A percentile compares a stretch with the other conserved stretches of the same genome.
phyloP scores from a whole-genome alignment of 192 early-diverging fungal genomes.

The Backusella westeae region DNA sequence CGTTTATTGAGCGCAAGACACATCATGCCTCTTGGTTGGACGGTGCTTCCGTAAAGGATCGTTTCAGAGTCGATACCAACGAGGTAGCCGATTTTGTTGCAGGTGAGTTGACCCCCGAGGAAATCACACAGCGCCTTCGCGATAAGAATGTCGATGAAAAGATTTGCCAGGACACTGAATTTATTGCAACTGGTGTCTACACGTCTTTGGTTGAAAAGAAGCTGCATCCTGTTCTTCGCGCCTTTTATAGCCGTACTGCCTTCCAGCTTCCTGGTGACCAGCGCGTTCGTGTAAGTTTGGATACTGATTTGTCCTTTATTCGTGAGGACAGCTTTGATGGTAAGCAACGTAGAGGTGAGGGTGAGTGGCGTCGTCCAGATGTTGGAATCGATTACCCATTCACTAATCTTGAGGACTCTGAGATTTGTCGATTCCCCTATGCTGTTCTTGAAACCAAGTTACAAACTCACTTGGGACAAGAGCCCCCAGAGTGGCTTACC shows the following conservation, averaged over 20 bases:
- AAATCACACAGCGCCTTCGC: slow-evolving; percentile 65
- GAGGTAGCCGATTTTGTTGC: slow-evolving; percentile 22
- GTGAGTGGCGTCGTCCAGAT: slow-evolving; percentile 40
- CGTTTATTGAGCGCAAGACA: slow-evolving; percentile 39
- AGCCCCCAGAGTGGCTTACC: slow-evolving; percentile 44
- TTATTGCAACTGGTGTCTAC: slow-evolving; percentile 28
- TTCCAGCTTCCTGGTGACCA: slow-evolving; percentile 58
- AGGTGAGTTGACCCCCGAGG: slow-evolving; percentile 29
- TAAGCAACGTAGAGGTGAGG: slow-evolving; percentile 62
- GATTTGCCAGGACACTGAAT: slow-evolving; percentile 55
- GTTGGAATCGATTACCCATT: slow-evolving; percentile 45
- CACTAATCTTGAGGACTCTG: slow-evolving; percentile 12
- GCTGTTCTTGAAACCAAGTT: slow-evolving; percentile 38
- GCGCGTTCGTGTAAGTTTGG: slow-evolving; percentile 88
- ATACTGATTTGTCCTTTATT: slow-evolving; percentile 92
- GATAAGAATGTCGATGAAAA: slow-evolving; percentile 66
- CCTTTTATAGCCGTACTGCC: slow-evolving; percentile 38
- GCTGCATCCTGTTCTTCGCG: slow-evolving; percentile 27
- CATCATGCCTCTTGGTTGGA: slow-evolving; percentile 36
- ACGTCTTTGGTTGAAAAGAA: slow-evolving; percentile 32
- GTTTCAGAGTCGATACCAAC: slow-evolving; percentile 26
- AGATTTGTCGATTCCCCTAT: slow-evolving; percentile 39
- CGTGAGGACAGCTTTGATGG: slow-evolving; percentile 83
- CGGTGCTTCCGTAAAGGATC: slow-evolving; percentile 38
- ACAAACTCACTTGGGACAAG: slow-evolving; percentile 50